Evolutionary conservation across 2,329 filamentous ascomycete species (phyloP).

Genomic region (Xylaria arbuscula): DNA sequence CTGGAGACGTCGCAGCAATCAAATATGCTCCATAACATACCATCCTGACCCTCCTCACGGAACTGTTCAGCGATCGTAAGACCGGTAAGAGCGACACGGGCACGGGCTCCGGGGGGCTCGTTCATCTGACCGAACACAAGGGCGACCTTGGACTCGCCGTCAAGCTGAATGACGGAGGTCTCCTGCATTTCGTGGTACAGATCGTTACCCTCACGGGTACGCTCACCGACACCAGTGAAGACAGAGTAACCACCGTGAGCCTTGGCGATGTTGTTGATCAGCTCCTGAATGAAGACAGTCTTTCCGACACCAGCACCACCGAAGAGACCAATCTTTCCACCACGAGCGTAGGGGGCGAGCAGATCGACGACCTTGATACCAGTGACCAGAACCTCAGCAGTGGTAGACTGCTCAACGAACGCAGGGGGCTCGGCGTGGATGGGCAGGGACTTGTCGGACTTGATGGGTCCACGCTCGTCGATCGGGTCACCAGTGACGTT

Average conservation of each 20-base stretch:
- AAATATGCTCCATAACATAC: slow-evolving; percentile 57
- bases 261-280: slow-evolving; percentile 99
- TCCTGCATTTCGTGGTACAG: slow-evolving; percentile 99
- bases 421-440: slow-evolving; percentile 94
- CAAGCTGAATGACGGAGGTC: slow-evolving; percentile 98
- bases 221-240: slow-evolving; percentile 99
- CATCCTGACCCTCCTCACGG: slow-evolving; percentile 84
- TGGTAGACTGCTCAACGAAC: slow-evolving; percentile 96
- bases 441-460: slow-evolving; percentile 84
- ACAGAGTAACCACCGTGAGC: slow-evolving; percentile 99
- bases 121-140: slow-evolving; percentile 99
- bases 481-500: slow-evolving; percentile 99
- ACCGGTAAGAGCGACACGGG: slow-evolving; percentile 96
- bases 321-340: slow-evolving; percentile 99
- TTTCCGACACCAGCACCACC: slow-evolving; percentile 99
- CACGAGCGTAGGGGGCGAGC: slow-evolving; percentile 98
- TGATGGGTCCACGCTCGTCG: slow-evolving; percentile 98
- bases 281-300: slow-evolving; percentile 99
- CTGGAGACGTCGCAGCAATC: background rate
- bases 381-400: slow-evolving; percentile 95
- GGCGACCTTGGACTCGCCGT: slow-evolving; percentile 99
- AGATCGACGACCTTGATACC: slow-evolving; percentile 99
- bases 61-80: slow-evolving; percentile 86
- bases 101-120: slow-evolving; percentile 99
- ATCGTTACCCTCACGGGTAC: slow-evolving; percentile 99